Evolutionary conservation across 106 monocot species (phyloP).

Genomic region (Apostasia shenzhenica): DNA sequence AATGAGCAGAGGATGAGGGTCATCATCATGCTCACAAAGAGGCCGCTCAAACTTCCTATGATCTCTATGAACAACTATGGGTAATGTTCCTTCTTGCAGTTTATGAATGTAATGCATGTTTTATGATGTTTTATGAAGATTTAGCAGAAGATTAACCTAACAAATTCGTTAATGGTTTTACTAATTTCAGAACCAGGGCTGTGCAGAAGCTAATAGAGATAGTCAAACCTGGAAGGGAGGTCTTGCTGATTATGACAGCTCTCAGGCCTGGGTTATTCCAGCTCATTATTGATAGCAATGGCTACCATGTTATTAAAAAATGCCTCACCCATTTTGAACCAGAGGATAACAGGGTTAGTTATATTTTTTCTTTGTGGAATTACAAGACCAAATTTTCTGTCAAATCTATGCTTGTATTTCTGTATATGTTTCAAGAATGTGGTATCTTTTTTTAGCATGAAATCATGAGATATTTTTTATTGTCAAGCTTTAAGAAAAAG

Average conservation of each 20-base stretch:
- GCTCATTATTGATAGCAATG: conserved; percentile 30
- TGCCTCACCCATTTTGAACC: conserved; percentile 21
- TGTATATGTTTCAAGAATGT: no score
- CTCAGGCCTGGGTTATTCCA: conserved; percentile 19
- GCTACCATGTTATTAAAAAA: conserved; percentile 30
- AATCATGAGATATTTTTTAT: no score
- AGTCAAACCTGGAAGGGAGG: conserved; percentile 21
- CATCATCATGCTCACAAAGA: conserved; percentile 24
- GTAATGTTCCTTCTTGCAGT: conserved; percentile 8
- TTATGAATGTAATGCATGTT: not conserved
- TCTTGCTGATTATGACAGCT: conserved; percentile 21
- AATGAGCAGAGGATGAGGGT: conserved; percentile 41
- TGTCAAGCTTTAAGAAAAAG: no score
- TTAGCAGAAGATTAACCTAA: not conserved
- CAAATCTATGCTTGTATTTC: no score
- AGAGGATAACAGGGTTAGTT: conserved; percentile 26
- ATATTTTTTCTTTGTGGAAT: no score
- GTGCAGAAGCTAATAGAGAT: conserved; percentile 36
- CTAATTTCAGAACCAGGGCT: conserved; percentile 19
- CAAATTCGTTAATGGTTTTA: not conserved
- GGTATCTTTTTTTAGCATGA: no score
- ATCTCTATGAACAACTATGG: conserved; percentile 48
- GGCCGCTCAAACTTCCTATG: conserved; percentile 23
- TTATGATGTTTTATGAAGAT: not conserved
- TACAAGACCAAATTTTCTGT: no score